Conservation (phyloP, 306 rosid genomes). For the Vigna trinervia region DNA sequence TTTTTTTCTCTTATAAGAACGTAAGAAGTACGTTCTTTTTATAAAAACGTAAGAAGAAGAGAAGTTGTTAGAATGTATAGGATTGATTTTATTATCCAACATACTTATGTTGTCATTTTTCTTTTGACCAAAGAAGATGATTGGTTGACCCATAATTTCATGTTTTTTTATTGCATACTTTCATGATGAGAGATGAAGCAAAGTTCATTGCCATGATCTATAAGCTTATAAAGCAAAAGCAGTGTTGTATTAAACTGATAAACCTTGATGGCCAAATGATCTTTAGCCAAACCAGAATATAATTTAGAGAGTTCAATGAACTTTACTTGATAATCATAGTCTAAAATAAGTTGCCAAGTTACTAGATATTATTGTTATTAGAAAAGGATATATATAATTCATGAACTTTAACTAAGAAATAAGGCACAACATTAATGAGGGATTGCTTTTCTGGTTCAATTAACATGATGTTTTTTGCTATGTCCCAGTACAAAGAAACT, state of each 20-base stretch:
- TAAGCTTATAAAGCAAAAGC: slow-evolving; percentile 17
- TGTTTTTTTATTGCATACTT: slow-evolving; percentile 17
- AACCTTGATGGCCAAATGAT: slow-evolving; percentile 30
- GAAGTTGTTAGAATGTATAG: slow-evolving; percentile 11
- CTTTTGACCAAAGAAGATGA: slow-evolving; percentile 45
- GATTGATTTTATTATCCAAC: slow-evolving; percentile 26
- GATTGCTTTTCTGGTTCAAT: slow-evolving; percentile 41
- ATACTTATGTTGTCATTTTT: slow-evolving; percentile 38
- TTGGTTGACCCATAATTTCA: slow-evolving; percentile 38
- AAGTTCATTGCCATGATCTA: slow-evolving; percentile 38
- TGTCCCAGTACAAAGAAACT: slow-evolving; percentile 46
- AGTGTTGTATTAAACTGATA: slow-evolving; percentile 14
- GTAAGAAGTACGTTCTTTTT: neutral
- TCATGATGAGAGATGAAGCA: slow-evolving; percentile 34
- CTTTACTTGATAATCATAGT: slow-evolving; percentile 32
- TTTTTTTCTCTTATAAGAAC: neutral
- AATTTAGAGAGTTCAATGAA: slow-evolving; percentile 35
- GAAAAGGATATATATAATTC: neutral
- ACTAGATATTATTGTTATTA: slow-evolving; percentile 43
- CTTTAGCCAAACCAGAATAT: slow-evolving; percentile 20
- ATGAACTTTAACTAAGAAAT: slow-evolving; percentile 43
- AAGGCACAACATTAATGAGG: slow-evolving; percentile 23
- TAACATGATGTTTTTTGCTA: slow-evolving; percentile 22
- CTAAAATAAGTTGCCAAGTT: neutral
- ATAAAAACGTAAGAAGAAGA: neutral